Evolutionary conservation across 768 basidiomycete genomes (phyloP).

Genomic region (Boletus vinaceobasis): DNA sequence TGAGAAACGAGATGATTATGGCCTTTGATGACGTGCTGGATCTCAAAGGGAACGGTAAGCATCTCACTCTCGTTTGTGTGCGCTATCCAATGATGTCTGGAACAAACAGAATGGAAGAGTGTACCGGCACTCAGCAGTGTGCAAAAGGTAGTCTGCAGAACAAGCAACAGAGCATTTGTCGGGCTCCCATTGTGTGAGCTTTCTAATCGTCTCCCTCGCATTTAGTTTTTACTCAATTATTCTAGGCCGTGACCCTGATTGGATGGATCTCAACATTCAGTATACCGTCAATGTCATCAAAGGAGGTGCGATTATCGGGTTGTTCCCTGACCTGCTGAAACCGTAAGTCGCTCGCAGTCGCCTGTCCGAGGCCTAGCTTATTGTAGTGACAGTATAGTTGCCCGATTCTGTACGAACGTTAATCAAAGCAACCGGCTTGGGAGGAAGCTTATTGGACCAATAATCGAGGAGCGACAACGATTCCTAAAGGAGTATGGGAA

Average conservation of each 20-base stretch:
- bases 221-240: conserved; percentile 1
- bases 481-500: conserved; percentile 21
- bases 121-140: too few species aligned
- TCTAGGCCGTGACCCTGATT: conserved; percentile 40
- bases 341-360: not conserved
- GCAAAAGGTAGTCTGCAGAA: conserved; percentile 23
- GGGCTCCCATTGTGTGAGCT: conserved; percentile 44
- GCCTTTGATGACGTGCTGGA: conserved; percentile 39
- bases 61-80: not conserved
- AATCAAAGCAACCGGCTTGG: conserved; percentile 1
- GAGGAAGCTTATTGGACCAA: conserved; percentile 22
- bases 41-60: conserved; percentile 13
- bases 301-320: conserved; percentile 15
- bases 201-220: not conserved
- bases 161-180: conserved; percentile 46
- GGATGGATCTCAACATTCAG: conserved; percentile 28
- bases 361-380: not conserved
- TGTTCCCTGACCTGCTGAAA: conserved; percentile 26
- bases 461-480: conserved; percentile 28
- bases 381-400: not conserved
- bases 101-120: conserved; percentile 38
- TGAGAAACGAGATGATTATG: conserved; percentile 41
- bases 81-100: not conserved
- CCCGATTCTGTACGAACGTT: conserved; percentile 7
- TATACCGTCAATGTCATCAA: conserved; percentile 28